These are phyloP conservation scores for Chlorella sorokiniana DNA, from an alignment of 139 green algal genomes.

Conservation along the genomic window DNA sequence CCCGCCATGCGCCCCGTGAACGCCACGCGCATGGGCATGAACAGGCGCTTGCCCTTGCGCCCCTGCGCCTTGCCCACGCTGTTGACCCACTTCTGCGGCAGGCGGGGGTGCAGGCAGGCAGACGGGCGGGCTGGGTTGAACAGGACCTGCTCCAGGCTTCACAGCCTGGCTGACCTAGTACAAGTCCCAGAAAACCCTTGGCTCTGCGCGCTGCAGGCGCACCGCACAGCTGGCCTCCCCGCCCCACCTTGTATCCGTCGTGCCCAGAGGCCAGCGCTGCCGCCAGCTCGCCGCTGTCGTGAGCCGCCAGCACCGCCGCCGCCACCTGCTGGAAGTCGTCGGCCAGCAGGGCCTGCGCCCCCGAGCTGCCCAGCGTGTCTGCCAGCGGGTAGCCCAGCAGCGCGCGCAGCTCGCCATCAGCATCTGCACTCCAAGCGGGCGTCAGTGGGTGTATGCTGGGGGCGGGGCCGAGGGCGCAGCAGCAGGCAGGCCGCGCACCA, in stretches of 20 bases:
- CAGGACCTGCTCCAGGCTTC: neutral
- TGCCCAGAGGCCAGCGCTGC: conserved; percentile 67
- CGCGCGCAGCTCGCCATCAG: conserved; percentile 61
- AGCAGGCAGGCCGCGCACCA: no score
- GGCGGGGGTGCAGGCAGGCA: neutral
- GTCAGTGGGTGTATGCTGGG: no score
- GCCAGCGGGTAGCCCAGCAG: conserved; percentile 89
- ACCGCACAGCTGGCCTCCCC: neutral
- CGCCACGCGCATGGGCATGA: conserved; percentile 95
- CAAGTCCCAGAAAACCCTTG: neutral
- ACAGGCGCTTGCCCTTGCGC: conserved; percentile 97
- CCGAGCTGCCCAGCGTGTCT: conserved; percentile 72
- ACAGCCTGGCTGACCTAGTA: neutral
- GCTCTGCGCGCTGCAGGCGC: neutral
- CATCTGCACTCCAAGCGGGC: no score
- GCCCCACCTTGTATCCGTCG: conserved; percentile 74
- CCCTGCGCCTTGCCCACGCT: conserved; percentile 90
- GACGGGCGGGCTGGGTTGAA: neutral
- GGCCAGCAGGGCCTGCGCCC: conserved; percentile 52
- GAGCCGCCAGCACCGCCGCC: conserved; percentile 77
- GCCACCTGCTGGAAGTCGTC: conserved; percentile 41
- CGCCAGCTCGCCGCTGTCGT: conserved; percentile 81
- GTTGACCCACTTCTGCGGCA: conserved; percentile 82
- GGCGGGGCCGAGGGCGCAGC: no score
- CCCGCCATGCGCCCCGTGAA: conserved; percentile 88